Base-by-base conservation (phyloP, 139 green algal genomes). In the Astrephomene gubernaculifera region DNA sequence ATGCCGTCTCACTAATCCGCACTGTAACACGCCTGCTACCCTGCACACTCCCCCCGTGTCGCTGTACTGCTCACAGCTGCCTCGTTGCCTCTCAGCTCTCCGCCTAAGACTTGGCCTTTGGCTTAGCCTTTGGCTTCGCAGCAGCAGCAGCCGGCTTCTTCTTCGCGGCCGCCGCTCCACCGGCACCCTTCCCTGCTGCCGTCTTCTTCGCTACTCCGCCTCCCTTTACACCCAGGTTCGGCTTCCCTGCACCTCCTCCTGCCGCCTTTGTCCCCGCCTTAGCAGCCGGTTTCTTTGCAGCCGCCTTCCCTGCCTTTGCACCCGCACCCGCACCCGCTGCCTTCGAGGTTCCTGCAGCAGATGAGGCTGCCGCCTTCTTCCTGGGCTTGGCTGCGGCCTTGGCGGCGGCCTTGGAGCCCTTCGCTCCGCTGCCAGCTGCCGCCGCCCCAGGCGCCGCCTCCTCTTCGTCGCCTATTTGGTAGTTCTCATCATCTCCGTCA, bases 401-500 rank as follows among this genome's bases (percentile, higher is more conserved):
- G n/a, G 35, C 73, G 52, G 12, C 72, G 8, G 12, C 31, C 41
- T 45, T 75, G 19, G 43, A 5, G 39, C 74, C 65, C 21, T 31
- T 44, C 29, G 69, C 65, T 4, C 33, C 52, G 17, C 43, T 53
- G 9, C 64, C 49, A 24, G 10, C 65, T 12, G 65, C 65, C 65
- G n/a, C 49, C 14, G 49, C 31, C 65, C 45, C 45, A 45, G 36
- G 29, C 65, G 65, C 65, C 3, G 65, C 65, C 67, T 79, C 75
- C 65, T 73, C 36, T 4, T 29, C 33, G 10, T 60, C 38, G 84
- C 71, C 79, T 0, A 74, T 41, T 38, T 86, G 64, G 63, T 87
- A 90, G 80, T 85, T 83, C 7, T 90, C 82, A 52, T 88, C 87
- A 19, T 89, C 84, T 1, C 63, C 70, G 27, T 89, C 84, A 1